These are phyloP conservation scores for Orbilia oligospora DNA, from an alignment of 2,329 filamentous ascomycete species.

Conservation along the genomic window DNA sequence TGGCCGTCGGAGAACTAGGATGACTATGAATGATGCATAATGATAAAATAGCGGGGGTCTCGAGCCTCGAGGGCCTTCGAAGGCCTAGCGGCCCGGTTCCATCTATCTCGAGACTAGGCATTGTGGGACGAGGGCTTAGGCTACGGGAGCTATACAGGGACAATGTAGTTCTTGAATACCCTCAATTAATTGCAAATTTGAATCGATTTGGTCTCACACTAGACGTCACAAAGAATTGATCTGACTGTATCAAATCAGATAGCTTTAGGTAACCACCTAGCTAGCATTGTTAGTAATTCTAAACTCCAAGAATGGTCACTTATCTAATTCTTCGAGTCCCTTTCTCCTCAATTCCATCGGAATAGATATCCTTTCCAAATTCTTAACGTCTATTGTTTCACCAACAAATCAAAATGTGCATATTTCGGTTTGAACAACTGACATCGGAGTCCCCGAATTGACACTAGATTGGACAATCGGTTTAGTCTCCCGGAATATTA, in stretches of 20 bases:
- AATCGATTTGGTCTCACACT: not conserved
- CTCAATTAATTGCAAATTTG: too few relatives aligned
- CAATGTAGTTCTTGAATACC: not conserved
- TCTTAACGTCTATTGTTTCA: not conserved
- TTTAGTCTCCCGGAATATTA: conserved; percentile 1
- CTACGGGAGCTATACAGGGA: not conserved
- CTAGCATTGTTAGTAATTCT: not conserved
- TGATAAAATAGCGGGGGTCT: not conserved
- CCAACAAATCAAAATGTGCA: not conserved
- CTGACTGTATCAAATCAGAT: not conserved
- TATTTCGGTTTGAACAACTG: not conserved
- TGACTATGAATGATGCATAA: not conserved
- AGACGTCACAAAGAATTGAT: not conserved
- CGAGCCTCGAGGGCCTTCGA: not conserved
- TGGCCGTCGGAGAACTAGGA: not conserved
- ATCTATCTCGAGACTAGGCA: conserved; percentile 4
- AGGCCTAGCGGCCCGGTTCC: conserved; percentile 1
- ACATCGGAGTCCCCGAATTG: conserved; percentile 17
- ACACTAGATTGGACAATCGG: not conserved
- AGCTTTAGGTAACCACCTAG: not conserved
- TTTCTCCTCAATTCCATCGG: not conserved
- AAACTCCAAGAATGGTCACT: not conserved
- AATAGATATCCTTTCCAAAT: not conserved
- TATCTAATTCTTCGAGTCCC: not conserved
- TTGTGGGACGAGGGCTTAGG: not conserved